A percentile compares a stretch with the other conserved stretches of the same genome.
phyloP scores from a whole-genome alignment of 2,329 filamentous ascomycete genomes.

The Calycina marina region DNA sequence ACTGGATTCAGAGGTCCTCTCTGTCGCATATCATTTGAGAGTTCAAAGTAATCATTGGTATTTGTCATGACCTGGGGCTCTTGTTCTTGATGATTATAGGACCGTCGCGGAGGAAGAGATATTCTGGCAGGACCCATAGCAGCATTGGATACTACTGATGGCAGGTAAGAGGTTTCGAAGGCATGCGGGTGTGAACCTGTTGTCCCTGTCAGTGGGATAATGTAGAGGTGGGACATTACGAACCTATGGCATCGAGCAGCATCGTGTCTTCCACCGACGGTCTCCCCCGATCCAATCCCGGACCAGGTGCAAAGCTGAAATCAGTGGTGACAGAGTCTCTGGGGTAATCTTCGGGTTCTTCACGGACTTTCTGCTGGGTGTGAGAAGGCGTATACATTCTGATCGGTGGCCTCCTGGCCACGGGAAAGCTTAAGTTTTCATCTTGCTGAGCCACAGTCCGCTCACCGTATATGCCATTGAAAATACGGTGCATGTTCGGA shows the following conservation, averaged over 20 bases:
- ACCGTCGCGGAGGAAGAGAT: constrained; percentile 11
- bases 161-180: constrained; percentile 1
- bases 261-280: constrained; percentile 4
- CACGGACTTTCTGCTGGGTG: no score
- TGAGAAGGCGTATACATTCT: no score
- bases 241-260: constrained; percentile 1
- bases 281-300: no score
- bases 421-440: no score
- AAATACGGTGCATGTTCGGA: constrained; percentile 13
- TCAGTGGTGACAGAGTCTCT: constrained; percentile 4
- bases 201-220: not conserved
- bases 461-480: no score
- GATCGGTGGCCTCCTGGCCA: no score
- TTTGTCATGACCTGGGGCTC: constrained; percentile 10
- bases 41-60: constrained; percentile 18
- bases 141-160: constrained; percentile 1
- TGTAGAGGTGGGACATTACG: not conserved
- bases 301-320: constrained; percentile 6
- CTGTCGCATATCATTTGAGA: constrained; percentile 14
- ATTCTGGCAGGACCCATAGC: constrained; percentile 7
- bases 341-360: no score
- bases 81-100: constrained; percentile 7
- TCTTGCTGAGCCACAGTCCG: no score
- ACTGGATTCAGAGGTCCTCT: constrained; percentile 8
- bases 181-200: not conserved